These are phyloP conservation scores for Leccinum ponderosum DNA, from an alignment of 1,284 basidiomycete species.

Conservation along the genomic window DNA sequence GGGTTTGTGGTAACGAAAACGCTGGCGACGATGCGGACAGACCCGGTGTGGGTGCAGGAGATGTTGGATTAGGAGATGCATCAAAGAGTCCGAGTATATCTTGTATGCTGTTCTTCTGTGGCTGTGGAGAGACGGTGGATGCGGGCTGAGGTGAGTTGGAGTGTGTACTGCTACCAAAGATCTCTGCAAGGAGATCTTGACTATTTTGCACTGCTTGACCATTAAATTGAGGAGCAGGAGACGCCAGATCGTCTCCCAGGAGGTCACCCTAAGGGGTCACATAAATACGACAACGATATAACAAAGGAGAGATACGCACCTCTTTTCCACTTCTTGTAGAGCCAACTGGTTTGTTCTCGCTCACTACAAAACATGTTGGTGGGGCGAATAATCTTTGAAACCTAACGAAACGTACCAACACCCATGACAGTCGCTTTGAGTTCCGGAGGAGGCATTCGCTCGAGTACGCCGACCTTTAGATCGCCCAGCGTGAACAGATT, in stretches of 20 bases:
- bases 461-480: conserved; percentile 87
- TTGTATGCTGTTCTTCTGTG: conserved; percentile 67
- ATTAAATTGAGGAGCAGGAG: conserved; percentile 37
- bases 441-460: conserved; percentile 98
- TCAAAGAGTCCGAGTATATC: conserved; percentile 94
- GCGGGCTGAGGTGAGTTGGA: conserved; percentile 40
- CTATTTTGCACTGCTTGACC: conserved; percentile 63
- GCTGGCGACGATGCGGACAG: conserved; percentile 28
- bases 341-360: conserved; percentile 92
- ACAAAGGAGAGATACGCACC: conserved; percentile 38
- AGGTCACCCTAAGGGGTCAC: conserved; percentile 58
- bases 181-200: conserved; percentile 90
- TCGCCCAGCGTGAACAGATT: conserved; percentile 78
- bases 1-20: conserved; percentile 37
- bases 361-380: conserved; percentile 51
- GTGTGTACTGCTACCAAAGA: conserved; percentile 71
- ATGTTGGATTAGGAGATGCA: conserved; percentile 38
- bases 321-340: conserved; percentile 81
- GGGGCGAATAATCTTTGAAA: not conserved
- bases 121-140: conserved; percentile 43
- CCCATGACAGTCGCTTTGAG: conserved; percentile 94
- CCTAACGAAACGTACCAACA: conserved; percentile 51
- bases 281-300: conserved; percentile 9
- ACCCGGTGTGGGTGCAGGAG: conserved; percentile 34
- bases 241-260: conserved; percentile 69